A percentile compares a stretch with the other conserved stretches of the same genome.
Evolutionary conservation across 1,284 basidiomycete species (phyloP).

Genomic region (Papiliotrema laurentii): DNA sequence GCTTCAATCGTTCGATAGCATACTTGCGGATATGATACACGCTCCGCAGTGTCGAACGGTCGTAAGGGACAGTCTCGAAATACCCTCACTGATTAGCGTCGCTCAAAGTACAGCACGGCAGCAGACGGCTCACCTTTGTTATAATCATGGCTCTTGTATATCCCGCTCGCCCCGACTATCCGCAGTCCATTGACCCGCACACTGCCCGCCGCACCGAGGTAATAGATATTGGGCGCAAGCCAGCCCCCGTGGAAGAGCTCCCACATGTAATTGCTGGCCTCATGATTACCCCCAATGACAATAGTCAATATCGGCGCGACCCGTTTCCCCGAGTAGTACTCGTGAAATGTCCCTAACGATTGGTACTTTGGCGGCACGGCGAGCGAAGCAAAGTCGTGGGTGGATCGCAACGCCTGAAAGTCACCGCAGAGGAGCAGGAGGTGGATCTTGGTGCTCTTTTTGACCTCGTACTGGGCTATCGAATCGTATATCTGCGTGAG

Average conservation of each 20-base stretch:
- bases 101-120: not conserved
- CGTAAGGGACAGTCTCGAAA: conserved; percentile 57
- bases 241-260: conserved; percentile 96
- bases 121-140: conserved; percentile 55
- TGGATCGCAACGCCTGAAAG: conserved; percentile 88
- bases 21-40: conserved; percentile 90
- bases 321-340: conserved; percentile 83
- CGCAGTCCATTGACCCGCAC: conserved; percentile 79
- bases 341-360: conserved; percentile 74
- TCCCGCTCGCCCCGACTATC: conserved; percentile 87
- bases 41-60: conserved; percentile 66
- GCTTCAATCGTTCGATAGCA: conserved; percentile 71
- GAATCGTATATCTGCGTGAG: conserved; percentile 82
- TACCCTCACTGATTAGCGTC: conserved; percentile 43
- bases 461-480: conserved; percentile 60
- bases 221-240: conserved; percentile 97
- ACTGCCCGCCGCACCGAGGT: conserved; percentile 86
- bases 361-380: conserved; percentile 88
- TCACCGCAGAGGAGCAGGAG: conserved; percentile 84
- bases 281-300: conserved; percentile 97
- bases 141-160: conserved; percentile 83
- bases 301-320: conserved; percentile 83
- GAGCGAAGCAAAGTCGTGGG: conserved; percentile 80
- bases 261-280: conserved; percentile 95
- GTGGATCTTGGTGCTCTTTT: conserved; percentile 66